A percentile compares a stretch with the other conserved stretches of the same genome.
These are phyloP conservation scores for Lactifluus hygrophoroides DNA, from an alignment of 768 basidiomycete genomes.

Conservation along the genomic window DNA sequence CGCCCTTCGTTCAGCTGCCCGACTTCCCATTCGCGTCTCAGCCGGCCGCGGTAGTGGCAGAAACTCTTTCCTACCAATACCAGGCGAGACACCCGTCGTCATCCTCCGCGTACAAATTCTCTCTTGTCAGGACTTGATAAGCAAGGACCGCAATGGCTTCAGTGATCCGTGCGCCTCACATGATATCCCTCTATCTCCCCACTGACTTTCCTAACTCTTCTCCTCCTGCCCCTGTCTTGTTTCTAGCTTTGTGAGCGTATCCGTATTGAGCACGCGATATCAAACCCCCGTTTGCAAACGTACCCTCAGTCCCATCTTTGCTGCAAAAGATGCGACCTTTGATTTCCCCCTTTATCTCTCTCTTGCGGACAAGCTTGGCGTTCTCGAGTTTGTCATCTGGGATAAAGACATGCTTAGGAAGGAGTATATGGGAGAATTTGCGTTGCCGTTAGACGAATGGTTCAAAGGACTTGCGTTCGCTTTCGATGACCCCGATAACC, in stretches of 20 bases:
- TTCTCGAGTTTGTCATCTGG: conserved; percentile 84
- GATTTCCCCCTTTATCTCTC: conserved; percentile 82
- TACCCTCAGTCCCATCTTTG: conserved; percentile 58
- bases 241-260: conserved; percentile 61
- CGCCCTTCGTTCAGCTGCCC: conserved; percentile 53
- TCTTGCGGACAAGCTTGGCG: conserved; percentile 61
- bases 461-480: conserved; percentile 45
- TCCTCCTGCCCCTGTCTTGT: neutral
- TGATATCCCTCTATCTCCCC: neutral
- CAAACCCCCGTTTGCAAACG: conserved; percentile 73
- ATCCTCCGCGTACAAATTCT: conserved; percentile 61
- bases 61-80: conserved; percentile 34
- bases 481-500: conserved; percentile 59
- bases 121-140: conserved; percentile 49
- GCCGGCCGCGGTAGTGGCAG: conserved; percentile 33
- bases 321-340: conserved; percentile 70
- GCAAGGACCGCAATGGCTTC: conserved; percentile 58
- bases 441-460: conserved; percentile 76
- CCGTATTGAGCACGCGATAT: conserved; percentile 46
- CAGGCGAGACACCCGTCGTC: conserved; percentile 60
- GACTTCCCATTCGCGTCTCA: conserved; percentile 41
- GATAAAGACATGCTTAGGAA: conserved; percentile 85
- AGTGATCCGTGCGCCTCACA: conserved; percentile 62
- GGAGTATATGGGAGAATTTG: conserved; percentile 89
- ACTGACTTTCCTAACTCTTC: neutral